Evolutionary conservation across 2,329 filamentous ascomycete genomes (phyloP), one percentile per base, ranked within the genome.

Genomic region (Colletotrichum scovillei): DNA sequence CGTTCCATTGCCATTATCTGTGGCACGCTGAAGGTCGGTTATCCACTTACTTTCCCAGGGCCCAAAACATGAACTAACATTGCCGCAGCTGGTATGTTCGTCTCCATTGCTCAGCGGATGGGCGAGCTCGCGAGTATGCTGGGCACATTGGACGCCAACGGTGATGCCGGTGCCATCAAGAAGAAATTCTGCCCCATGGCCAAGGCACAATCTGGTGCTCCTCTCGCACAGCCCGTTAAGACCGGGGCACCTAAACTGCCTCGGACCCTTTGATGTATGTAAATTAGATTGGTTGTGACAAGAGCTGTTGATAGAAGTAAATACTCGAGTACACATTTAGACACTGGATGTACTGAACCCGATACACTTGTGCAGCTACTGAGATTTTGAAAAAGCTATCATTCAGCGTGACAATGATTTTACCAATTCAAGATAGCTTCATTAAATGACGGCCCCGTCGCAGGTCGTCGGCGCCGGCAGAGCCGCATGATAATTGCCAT

Each of bases 1-100:
- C 87, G 0, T 85, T 91, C 38, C 89, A 91, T 77, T 91, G 89
- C 75, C 89, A 91, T 74, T 86, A 90, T 69, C 82, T 84, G 0
- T 91, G 89, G 89, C 89, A 91, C 76, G 83, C 85, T 0, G 88
- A 90, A 63, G 72, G 72, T 69, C 12, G 1, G 68, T 72, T 12
- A 3, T n/a, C n/a, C 16, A 2, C 24, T 24, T 26, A 14, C 28
- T 35, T 28, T 22, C 4, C n/a, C 30, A 26, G 2, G 4, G 22
- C 19, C 6, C n/a, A n/a, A 1, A 26, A 22, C 5, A 56, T 14
- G 5, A n/a, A 32, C 66, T 60, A 30, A 72, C 22, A 8, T 38
- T 16, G 5, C 28, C 1, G 2, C 30, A 74, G 72, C 63, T 9
- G 72, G 72, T 19, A 74, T 74, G 72, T 72, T 72, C 5, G 63